Conservation (phyloP, 2,329 filamentous ascomycete genomes). For the Epichloe gansuensis region DNA sequence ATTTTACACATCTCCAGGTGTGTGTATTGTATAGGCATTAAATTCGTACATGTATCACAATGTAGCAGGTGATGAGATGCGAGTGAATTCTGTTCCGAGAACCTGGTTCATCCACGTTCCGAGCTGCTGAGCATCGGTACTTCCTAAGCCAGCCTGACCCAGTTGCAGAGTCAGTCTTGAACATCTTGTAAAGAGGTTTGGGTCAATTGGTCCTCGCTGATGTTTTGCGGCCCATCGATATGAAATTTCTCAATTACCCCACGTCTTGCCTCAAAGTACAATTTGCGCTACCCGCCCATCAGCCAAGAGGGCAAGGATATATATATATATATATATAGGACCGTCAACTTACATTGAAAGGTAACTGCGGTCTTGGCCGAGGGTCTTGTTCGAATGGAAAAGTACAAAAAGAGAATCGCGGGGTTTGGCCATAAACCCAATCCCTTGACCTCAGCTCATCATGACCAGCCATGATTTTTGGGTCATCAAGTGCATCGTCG, state of each 20-base stretch:
- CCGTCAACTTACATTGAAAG: conserved; percentile 28
- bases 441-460: conserved; percentile 39
- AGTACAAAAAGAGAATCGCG: conserved; percentile 63
- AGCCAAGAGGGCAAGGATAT: neutral
- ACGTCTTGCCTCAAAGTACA: conserved; percentile 25
- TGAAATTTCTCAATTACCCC: conserved; percentile 23
- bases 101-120: conserved; percentile 21
- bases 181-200: conserved; percentile 11
- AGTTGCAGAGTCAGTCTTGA: conserved; percentile 15
- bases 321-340: no score
- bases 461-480: conserved; percentile 32
- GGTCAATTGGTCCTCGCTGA: neutral
- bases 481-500: conserved; percentile 34
- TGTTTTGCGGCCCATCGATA: conserved; percentile 11
- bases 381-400: conserved; percentile 47
- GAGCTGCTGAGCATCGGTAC: conserved; percentile 11
- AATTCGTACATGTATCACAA: neutral
- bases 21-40: neutral
- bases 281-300: conserved; percentile 13
- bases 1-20: neutral
- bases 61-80: conserved; percentile 2
- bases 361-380: conserved; percentile 38
- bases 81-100: conserved; percentile 19
- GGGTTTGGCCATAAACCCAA: conserved; percentile 81
- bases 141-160: conserved; percentile 14